Conservation (phyloP, 257 asterid genomes). For the Nemophila menziesii region DNA sequence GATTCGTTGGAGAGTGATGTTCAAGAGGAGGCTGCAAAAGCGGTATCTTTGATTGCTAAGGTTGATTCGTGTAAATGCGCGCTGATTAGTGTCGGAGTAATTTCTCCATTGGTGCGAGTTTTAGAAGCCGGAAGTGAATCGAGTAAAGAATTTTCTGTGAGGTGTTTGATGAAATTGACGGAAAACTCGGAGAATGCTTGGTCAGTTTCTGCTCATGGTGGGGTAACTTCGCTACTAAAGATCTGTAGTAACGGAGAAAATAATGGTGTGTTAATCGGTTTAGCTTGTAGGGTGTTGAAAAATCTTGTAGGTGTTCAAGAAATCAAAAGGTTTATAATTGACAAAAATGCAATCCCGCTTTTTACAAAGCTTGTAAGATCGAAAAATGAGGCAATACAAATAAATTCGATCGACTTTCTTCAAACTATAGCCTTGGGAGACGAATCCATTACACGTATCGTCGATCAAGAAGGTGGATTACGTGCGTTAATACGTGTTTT, state of each 20-base stretch:
- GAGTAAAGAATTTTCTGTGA: slow-evolving; percentile 50
- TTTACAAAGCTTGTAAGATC: slow-evolving; percentile 44
- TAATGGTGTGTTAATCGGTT: slow-evolving; percentile 30
- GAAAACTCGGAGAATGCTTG: slow-evolving; percentile 88
- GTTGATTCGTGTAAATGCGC: slow-evolving; percentile 21
- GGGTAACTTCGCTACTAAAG: slow-evolving; percentile 65
- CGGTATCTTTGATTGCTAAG: slow-evolving; percentile 47
- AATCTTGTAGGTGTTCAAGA: slow-evolving; percentile 76
- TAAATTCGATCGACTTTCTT: slow-evolving; percentile 53
- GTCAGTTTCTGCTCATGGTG: slow-evolving; percentile 94
- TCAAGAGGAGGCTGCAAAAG: slow-evolving; percentile 53
- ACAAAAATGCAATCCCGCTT: slow-evolving; percentile 52
- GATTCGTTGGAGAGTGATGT: slow-evolving; percentile 45
- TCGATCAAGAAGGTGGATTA: slow-evolving; percentile 62
- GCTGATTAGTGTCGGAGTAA: slow-evolving; percentile 42
- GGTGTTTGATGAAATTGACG: slow-evolving; percentile 68
- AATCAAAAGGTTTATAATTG: slow-evolving; percentile 78
- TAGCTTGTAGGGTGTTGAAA: slow-evolving; percentile 75
- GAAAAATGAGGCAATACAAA: slow-evolving; percentile 42
- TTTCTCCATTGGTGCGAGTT: slow-evolving; percentile 54
- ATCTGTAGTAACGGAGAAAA: slow-evolving; percentile 30
- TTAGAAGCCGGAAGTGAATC: slow-evolving; percentile 50
- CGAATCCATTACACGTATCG: slow-evolving; percentile 32
- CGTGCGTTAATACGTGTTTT: slow-evolving; percentile 41
- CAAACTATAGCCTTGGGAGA: slow-evolving; percentile 67